Evolutionary conservation across 208 protist genomes (phyloP).

Genomic region (Wallacemonas sp.): DNA sequence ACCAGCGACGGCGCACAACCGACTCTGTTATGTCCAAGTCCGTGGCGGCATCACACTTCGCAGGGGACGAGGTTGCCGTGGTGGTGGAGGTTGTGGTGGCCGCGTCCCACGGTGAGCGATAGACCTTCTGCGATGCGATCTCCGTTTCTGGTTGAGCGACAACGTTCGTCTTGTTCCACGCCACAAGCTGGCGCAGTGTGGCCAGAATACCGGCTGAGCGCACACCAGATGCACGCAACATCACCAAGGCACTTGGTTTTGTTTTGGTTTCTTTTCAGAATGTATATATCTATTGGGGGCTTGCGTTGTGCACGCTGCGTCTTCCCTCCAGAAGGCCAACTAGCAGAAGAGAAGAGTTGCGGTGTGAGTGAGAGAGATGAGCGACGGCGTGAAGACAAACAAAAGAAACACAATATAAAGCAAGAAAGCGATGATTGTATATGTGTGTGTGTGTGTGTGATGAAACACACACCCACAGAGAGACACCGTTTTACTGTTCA

Average conservation of each 20-base stretch:
- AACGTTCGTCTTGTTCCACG: conserved; percentile 42
- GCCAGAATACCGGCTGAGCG: conserved; percentile 20
- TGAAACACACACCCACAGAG: too few relatives aligned
- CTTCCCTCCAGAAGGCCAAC: too few relatives aligned
- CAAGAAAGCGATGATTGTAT: too few relatives aligned
- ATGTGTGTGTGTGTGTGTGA: too few relatives aligned
- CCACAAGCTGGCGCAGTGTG: conserved; percentile 30
- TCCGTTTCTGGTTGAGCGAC: conserved; percentile 14
- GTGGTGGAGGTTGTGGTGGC: background rate
- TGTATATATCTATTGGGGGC: too few relatives aligned
- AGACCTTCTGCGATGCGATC: background rate
- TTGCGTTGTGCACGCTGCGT: too few relatives aligned
- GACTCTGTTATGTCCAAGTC: conserved; percentile 21
- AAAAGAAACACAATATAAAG: too few relatives aligned
- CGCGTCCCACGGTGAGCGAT: conserved; percentile 2
- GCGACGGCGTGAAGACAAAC: too few relatives aligned
- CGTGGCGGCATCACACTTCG: background rate
- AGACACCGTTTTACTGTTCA: too few relatives aligned
- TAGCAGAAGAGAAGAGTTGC: too few relatives aligned
- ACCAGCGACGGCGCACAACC: conserved; percentile 41
- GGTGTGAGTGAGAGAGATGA: too few relatives aligned
- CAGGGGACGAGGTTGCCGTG: background rate
- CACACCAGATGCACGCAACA: conserved; percentile 7
- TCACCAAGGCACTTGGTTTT: too few relatives aligned
- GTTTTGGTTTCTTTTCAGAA: background rate